Base-by-base conservation (phyloP, 2,329 filamentous ascomycete species). In the Fusarium continuum region DNA sequence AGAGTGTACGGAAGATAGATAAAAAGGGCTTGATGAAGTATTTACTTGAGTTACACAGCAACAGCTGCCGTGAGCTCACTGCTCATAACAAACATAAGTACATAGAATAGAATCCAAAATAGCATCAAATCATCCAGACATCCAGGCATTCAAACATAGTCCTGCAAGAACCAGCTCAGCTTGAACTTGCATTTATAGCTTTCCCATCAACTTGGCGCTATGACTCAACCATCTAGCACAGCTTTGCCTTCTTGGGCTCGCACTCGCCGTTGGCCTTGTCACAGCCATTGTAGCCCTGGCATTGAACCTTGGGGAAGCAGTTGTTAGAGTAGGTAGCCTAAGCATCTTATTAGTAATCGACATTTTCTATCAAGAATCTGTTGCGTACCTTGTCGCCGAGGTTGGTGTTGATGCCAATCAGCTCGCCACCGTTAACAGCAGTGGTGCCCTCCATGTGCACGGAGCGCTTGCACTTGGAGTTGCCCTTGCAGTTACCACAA, bases 391-490 rank as follows among this genome's bases (percentile, higher is more conserved):
- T 68, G 17, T 75, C 74, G 6, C 74, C 75, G 16, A 73, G 60
- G 72, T 79, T 78, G 54, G 73, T 67, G 69, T 79, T 79, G 55
- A 78, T 80, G 17, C 78, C 79, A 40, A 74, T 77, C n/a, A 81
- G 72, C 59, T 78, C 73, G n/a, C 77, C 77, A n/a, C 78, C 79
- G 11, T 75, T 64, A 9, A 71, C 69, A 14, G 77, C 78, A 8
- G 76, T 76, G 5, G 74, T 68, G n/a, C 77, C 77, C 69, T 80
- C 77, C 43, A 82, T 74, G 56, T 80, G 75, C 19, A 82, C 77
- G 44, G 78, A 78, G 6, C 80, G 76, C 34, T 73, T 74, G 61
- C 77, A 76, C 35, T 31, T 50, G 17, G 23, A 31, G 17, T 80
- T 71, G 3, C 60, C 58, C 17, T 50, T 69, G 41, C 69, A 71